These are phyloP conservation scores for Gonapodya prolifera DNA, from an alignment of 192 early-diverging fungal genomes.

Conservation along the genomic window DNA sequence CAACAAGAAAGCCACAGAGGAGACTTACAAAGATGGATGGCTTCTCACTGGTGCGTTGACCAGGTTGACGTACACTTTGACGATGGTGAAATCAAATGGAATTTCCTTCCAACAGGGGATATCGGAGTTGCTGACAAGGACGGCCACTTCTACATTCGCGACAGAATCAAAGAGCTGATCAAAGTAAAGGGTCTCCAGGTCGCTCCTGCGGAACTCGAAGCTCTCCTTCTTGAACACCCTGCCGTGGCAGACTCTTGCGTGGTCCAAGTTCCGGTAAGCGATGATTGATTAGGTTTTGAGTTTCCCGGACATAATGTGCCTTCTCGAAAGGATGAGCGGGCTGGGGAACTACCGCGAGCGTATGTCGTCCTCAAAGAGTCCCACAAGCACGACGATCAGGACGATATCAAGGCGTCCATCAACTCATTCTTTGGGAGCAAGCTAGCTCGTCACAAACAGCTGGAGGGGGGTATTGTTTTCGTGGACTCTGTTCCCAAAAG, in stretches of 20 bases:
- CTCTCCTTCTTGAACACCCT: not conserved
- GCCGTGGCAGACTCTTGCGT: constrained; percentile 39
- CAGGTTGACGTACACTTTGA: too few relatives aligned
- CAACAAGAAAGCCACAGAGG: constrained; percentile 59
- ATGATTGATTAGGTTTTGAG: not conserved
- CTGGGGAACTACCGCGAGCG: not conserved
- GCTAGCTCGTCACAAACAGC: constrained; percentile 4
- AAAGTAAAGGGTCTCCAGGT: constrained; percentile 24
- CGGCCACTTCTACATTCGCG: constrained; percentile 23
- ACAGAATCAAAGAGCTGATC: constrained; percentile 4
- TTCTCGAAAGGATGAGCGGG: not conserved
- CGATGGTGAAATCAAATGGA: too few relatives aligned
- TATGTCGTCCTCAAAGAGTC: not conserved
- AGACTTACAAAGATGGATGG: constrained; percentile 39
- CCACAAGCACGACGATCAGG: not conserved
- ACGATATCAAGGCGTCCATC: not conserved
- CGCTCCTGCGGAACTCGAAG: constrained; percentile 4
- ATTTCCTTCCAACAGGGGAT: constrained; percentile 75
- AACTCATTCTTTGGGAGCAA: not conserved
- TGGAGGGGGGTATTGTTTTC: not conserved
- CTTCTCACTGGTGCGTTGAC: not conserved
- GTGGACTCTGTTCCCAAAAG: constrained; percentile 5
- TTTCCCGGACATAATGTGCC: not conserved
- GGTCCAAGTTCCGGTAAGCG: constrained; percentile 34
- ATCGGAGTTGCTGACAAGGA: constrained; percentile 52